phyloP scores from a whole-genome alignment of 2,329 filamentous ascomycete genomes.

The Scedosporium minutisporum region DNA sequence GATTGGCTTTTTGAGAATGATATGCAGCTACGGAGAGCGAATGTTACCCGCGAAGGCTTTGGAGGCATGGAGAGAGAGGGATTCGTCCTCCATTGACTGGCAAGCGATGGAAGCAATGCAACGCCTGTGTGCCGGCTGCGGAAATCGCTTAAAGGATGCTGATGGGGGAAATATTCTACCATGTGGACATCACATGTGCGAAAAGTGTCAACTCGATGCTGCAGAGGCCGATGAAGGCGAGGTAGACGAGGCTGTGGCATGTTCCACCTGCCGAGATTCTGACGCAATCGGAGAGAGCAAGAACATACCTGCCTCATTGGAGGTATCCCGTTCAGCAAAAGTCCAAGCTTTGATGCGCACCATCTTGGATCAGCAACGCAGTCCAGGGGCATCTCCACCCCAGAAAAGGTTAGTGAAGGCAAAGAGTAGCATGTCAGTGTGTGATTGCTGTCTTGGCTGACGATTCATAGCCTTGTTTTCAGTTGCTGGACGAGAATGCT shows the following conservation, averaged over 20 bases:
- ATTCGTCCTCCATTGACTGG: not conserved
- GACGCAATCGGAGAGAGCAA: not conserved
- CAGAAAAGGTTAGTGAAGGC: not conserved
- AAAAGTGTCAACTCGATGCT: not conserved
- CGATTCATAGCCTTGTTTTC: constrained; percentile 18
- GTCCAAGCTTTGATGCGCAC: not conserved
- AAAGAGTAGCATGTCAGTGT: not conserved
- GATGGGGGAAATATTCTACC: not conserved
- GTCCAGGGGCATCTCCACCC: not conserved
- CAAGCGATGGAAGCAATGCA: not conserved
- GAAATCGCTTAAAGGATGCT: not conserved
- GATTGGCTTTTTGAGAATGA: constrained; percentile 16
- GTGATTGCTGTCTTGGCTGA: constrained; percentile 6
- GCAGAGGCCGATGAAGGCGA: not conserved
- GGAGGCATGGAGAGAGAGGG: constrained; percentile 10
- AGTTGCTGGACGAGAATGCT: constrained; percentile 20
- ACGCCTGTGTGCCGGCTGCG: not conserved
- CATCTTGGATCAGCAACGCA: not conserved
- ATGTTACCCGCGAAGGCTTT: constrained; percentile 12
- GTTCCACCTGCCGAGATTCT: not conserved
- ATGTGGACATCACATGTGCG: not conserved
- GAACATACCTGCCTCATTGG: not conserved
- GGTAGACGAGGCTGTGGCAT: not conserved
- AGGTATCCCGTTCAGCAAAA: no score
- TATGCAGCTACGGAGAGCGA: constrained; percentile 21